Percentiles rank a stretch among this genome's conserved stretches.
Conservation (phyloP, 2,329 filamentous ascomycete species). For the Magnaporthiopsis rhizophila region DNA sequence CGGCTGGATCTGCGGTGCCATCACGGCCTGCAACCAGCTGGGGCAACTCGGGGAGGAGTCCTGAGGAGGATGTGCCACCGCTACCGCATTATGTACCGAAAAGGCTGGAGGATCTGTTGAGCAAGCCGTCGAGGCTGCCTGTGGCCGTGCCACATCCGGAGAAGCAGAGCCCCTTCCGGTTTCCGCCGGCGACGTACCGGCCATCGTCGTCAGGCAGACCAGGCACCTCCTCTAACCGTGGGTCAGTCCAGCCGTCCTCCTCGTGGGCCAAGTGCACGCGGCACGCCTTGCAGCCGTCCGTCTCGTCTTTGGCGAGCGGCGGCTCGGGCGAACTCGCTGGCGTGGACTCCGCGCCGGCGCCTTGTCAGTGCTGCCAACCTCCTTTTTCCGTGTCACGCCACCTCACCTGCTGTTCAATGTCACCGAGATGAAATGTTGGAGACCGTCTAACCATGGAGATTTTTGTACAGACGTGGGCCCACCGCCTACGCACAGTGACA, state of each 20-base stretch:
- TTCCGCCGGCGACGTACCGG: slow-evolving; percentile 4
- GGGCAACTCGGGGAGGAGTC: neutral
- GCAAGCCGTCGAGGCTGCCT: slow-evolving; percentile 1
- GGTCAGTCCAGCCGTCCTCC: slow-evolving; percentile 9
- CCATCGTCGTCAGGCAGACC: slow-evolving; percentile 12
- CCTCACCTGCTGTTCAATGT: neutral
- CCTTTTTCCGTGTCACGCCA: slow-evolving; percentile 9
- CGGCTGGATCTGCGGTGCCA: neutral
- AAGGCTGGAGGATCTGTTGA: slow-evolving; percentile 1
- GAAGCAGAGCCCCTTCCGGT: slow-evolving; percentile 8
- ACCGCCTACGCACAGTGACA: slow-evolving; percentile 9
- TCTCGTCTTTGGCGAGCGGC: slow-evolving; percentile 13
- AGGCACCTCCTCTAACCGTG: slow-evolving; percentile 12
- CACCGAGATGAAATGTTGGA: neutral
- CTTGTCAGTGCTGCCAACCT: slow-evolving; percentile 17
- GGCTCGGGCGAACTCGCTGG: slow-evolving; percentile 10
- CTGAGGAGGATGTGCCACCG: neutral
- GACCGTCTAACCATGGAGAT: neutral
- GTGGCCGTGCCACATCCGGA: slow-evolving; percentile 1
- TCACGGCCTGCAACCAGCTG: slow-evolving; percentile 5
- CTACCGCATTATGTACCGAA: slow-evolving; percentile 1
- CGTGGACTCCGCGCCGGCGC: slow-evolving; percentile 14
- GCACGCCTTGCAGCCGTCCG: slow-evolving; percentile 14
- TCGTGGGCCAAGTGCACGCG: neutral
- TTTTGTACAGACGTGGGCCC: slow-evolving; percentile 9